Conservation (phyloP, 2,329 filamentous ascomycete species). For the Ceratocystis huliohia region DNA sequence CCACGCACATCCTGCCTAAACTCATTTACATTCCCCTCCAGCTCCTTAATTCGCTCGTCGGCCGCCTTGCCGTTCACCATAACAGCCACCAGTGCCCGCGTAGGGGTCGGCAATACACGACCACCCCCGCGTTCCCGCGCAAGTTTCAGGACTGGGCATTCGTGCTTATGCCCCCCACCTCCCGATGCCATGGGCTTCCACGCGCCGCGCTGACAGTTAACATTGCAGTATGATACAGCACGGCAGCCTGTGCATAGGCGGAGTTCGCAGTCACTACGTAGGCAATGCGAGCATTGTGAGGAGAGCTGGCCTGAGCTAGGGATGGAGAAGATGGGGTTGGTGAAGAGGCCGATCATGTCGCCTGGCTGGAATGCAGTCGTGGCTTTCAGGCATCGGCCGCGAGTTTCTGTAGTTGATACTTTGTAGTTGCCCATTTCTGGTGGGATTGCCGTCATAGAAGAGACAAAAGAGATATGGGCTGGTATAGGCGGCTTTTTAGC, state of each 20-base stretch:
- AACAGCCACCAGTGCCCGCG: conserved; percentile 41
- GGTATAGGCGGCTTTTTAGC: too few relatives aligned
- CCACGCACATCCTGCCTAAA: conserved; percentile 29
- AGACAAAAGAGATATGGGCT: too few relatives aligned
- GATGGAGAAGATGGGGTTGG: conserved; percentile 35
- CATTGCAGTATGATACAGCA: conserved; percentile 42
- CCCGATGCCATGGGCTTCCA: conserved; percentile 31
- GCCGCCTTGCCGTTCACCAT: conserved; percentile 32
- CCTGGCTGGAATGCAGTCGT: conserved; percentile 34
- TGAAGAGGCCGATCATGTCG: conserved; percentile 35
- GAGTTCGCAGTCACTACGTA: conserved; percentile 26
- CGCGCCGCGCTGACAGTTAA: conserved; percentile 40
- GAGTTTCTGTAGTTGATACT: background rate
- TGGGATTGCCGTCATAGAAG: background rate
- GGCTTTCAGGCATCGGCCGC: conserved; percentile 37
- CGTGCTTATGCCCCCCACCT: conserved; percentile 35
- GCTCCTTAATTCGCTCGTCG: conserved; percentile 27
- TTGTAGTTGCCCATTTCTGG: conserved; percentile 15
- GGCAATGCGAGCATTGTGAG: conserved; percentile 39
- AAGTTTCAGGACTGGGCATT: conserved; percentile 38
- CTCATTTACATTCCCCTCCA: conserved; percentile 37
- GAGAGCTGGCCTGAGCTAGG: conserved; percentile 34
- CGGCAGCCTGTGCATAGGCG: conserved; percentile 42
- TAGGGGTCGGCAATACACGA: conserved; percentile 39
- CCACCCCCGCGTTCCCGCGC: conserved; percentile 29